Base-by-base conservation (phyloP, 2,329 filamentous ascomycete genomes). In the Cladosporium velox region DNA sequence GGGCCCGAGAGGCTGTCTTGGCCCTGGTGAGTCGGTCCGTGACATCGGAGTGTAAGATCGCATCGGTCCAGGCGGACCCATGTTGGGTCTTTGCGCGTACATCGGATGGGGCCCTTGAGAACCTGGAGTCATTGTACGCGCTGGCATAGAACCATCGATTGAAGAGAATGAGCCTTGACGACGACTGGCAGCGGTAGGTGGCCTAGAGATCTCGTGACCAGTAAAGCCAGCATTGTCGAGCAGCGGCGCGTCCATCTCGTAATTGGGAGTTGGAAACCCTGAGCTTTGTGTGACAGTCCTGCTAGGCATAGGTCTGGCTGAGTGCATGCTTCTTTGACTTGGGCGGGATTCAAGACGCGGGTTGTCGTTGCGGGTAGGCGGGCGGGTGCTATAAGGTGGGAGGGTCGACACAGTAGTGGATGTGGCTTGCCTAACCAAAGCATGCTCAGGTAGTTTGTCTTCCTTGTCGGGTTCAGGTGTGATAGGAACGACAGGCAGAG, bases 241-340 rank as follows among this genome's bases (percentile, higher is more conserved):
- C 6, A 92, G 82, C 0, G 90, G 87, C 8, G 86, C 84, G 67
- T 89, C 86, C 2, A 89, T 88, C 14, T 83, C 85, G 73, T 87
- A 90, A 73, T 84, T 91, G n/a, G 81, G 72, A 55, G 74, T 79
- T 2, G 84, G 83, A 66, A 76, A 81, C 34, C 78, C 79, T 0
- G 89, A 89, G 21, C 80, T 79, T 68, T 84, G 82, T 0, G 90
- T 91, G 54, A 78, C 73, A n/a, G 77, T 76, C 63, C 82, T 72
- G 1, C 68, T 71, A 7, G 74, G 73, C 54, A 78, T 77, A 35
- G 81, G 79, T 55, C 80, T 75, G 51, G 66, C 72, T 62, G 65
- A 66, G 57, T 62, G 79, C 76, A 78, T 77, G 77, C 75, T 85
- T 77, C 68, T 82, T 73, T 72, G 70, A 4, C 77, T 78, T 3